Conservation (phyloP, 2,329 filamentous ascomycete species). For the Septoria linicola region DNA sequence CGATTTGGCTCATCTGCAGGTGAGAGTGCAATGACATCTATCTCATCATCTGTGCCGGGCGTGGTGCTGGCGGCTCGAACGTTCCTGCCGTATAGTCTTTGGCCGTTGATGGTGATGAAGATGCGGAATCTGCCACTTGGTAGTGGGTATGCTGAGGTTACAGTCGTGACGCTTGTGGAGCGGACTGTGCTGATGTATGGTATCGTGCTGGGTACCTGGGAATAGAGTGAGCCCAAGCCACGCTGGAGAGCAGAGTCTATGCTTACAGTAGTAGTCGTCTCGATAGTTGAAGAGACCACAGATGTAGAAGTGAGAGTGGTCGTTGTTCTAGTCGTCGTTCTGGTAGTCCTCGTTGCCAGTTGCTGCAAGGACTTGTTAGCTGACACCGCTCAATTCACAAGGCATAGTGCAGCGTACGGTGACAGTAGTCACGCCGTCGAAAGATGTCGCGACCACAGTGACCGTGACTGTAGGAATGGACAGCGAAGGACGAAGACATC, state of each 20-base stretch:
- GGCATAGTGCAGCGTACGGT: neutral
- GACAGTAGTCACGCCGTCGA: neutral
- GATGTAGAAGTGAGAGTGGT: constrained; percentile 4
- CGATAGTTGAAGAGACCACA: neutral
- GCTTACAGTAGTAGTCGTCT: constrained; percentile 5
- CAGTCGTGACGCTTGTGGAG: constrained; percentile 1
- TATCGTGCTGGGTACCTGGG: neutral
- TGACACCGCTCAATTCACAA: too few species aligned
- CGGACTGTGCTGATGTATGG: constrained; percentile 3
- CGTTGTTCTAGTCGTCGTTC: constrained; percentile 7
- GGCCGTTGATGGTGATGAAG: constrained; percentile 1
- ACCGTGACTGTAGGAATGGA: neutral
- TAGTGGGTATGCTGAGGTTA: constrained; percentile 10
- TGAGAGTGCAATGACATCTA: constrained; percentile 10
- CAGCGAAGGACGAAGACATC: constrained; percentile 5
- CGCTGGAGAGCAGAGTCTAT: neutral
- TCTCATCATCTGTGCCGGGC: too few species aligned
- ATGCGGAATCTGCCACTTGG: constrained; percentile 5
- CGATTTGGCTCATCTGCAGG: neutral
- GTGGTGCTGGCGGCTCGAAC: constrained; percentile 4
- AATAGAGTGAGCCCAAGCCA: neutral
- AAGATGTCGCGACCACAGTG: neutral
- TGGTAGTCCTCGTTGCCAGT: neutral
- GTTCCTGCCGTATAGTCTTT: constrained; percentile 12
- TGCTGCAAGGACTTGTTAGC: neutral